Conservation (phyloP, 306 rosid genomes). For the Cucurbita ficifolia region DNA sequence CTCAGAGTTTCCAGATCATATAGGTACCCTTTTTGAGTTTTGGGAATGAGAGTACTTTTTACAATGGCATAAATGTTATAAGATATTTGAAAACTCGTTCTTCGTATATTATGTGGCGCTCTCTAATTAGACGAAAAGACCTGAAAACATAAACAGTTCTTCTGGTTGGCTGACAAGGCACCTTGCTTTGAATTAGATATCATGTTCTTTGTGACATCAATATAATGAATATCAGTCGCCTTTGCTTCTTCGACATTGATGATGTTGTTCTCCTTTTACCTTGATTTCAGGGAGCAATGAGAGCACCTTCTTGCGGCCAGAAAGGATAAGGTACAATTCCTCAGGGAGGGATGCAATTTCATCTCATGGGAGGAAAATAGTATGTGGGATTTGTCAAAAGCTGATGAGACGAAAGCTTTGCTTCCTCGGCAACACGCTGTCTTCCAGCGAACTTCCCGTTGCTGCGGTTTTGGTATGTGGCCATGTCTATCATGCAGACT, state of each 20-base stretch:
- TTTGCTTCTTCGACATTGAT: background rate
- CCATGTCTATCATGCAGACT: constrained; percentile 74
- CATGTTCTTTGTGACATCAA: background rate
- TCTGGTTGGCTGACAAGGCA: background rate
- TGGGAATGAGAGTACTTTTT: background rate
- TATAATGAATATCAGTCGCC: background rate
- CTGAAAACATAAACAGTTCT: background rate
- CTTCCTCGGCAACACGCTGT: constrained; percentile 26
- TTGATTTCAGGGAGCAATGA: constrained; percentile 31
- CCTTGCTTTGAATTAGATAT: background rate
- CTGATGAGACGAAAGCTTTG: constrained; percentile 37
- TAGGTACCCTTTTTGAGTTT: constrained; percentile 27
- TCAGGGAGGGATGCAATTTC: constrained; percentile 25
- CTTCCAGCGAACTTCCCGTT: constrained; percentile 43
- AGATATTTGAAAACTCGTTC: background rate
- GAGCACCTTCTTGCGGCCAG: constrained; percentile 38
- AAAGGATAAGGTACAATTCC: constrained; percentile 51
- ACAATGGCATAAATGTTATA: background rate
- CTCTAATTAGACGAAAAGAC: background rate
- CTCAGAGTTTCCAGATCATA: constrained; percentile 24
- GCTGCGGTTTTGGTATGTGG: constrained; percentile 84
- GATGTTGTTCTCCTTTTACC: background rate
- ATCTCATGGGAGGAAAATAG: constrained; percentile 30
- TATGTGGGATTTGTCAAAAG: constrained; percentile 64
- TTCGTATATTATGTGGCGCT: background rate